Evolutionary conservation across 192 early-diverging fungal genomes (phyloP).

Genomic region (Dispira simplex): DNA sequence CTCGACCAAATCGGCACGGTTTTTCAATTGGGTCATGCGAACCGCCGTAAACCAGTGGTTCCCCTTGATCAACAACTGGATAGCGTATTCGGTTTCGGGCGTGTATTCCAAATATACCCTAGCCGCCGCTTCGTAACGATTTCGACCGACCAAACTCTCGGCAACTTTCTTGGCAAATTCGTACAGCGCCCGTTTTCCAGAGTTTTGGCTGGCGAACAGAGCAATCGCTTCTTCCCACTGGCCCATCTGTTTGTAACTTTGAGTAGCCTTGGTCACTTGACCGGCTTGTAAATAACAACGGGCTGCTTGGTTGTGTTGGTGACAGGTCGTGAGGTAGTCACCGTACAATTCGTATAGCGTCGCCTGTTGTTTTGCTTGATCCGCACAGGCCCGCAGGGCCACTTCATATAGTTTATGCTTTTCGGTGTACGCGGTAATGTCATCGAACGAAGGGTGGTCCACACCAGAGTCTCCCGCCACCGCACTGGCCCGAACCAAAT

Average conservation of each 20-base stretch:
- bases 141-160: constrained; percentile 33
- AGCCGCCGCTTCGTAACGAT: constrained; percentile 51
- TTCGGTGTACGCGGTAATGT: constrained; percentile 43
- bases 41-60: constrained; percentile 62
- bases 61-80: constrained; percentile 52
- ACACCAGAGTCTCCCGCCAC: constrained; percentile 34
- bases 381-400: constrained; percentile 38
- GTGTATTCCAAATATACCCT: constrained; percentile 53
- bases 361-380: constrained; percentile 25
- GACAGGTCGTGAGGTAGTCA: constrained; percentile 34
- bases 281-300: constrained; percentile 20
- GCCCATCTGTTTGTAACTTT: constrained; percentile 19
- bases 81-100: constrained; percentile 48
- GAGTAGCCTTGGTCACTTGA: constrained; percentile 13
- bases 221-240: constrained; percentile 23
- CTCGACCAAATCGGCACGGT: constrained; percentile 56
- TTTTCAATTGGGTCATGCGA: constrained; percentile 38
- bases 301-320: constrained; percentile 29
- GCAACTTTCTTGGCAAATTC: constrained; percentile 19
- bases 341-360: constrained; percentile 37
- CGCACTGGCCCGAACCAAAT: constrained; percentile 54
- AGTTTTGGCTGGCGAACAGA: constrained; percentile 12
- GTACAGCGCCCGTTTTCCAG: constrained; percentile 12
- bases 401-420: constrained; percentile 36
- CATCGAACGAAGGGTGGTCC: constrained; percentile 26